Evolutionary conservation across 768 basidiomycete genomes (phyloP), one percentile per base, ranked within the genome.

Genomic region (Phanerochaete carnosa): DNA sequence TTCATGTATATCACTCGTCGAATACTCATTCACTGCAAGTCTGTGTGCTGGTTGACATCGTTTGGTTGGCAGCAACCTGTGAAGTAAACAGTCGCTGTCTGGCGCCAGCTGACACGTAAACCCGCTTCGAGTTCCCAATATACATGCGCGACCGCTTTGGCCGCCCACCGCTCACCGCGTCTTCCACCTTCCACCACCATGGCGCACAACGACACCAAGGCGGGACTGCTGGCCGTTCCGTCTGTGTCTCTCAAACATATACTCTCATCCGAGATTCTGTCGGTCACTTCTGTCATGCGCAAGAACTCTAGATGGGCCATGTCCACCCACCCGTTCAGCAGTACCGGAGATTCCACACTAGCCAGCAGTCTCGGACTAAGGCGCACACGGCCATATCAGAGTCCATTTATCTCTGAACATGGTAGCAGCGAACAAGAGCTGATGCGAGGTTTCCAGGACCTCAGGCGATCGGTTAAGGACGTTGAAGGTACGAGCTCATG

Each of bases 301-400:
- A 94, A 95, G 79, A 98, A 98, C 76, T 94, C 95, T 49, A 86
- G 97, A 46, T 98, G 96, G 96, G 90, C 95, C 19, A 86, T 90
- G 13, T 83, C 83, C 47, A 83, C 81, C 56, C 83, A 86, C 68
- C 83, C 83, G 26, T 79, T 85, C 67, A 55, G 62, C 54, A 79
- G 67, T 45, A 75, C 83, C 53, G 80, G 84, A 64, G 89, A 89
- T 68, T 83, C 87, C 22, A 82, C 85, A 1, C 75, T 94, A 43
- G 89, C 89, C 50, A 88, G 80, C 68, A 88, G 87, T 67, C 83
- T 90, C 45, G 91, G 91, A 29, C 81, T 92, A 47, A 80, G 89
- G 53, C 81, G 89, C 66, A 80, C 86, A 9, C 80, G 77, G 26
- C 77, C 83, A 12, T 79, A 76, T 51, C 71, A 76, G 43, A 73